Conservation (phyloP, 2,329 filamentous ascomycete genomes). For the Dothideomycetidae sp. region DNA sequence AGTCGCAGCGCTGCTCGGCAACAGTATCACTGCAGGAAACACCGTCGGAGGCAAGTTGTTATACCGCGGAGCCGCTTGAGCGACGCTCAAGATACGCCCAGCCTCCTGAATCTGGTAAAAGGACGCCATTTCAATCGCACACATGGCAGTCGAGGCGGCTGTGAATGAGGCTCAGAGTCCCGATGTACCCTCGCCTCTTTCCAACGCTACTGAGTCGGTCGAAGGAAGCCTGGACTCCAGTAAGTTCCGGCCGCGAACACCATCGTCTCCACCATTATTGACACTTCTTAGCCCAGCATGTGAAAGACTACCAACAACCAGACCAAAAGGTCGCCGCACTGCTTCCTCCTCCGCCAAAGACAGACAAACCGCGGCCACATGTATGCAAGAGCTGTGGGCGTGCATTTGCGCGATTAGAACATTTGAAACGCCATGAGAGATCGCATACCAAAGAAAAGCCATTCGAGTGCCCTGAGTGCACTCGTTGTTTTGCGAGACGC, state of each 20-base stretch:
- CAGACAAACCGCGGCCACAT: conserved; percentile 92
- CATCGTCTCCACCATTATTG: too few relatives aligned
- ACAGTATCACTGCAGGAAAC: too few relatives aligned
- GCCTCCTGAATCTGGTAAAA: too few relatives aligned
- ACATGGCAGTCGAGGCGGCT: conserved; percentile 6
- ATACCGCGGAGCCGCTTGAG: too few relatives aligned
- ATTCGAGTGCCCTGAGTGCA: conserved; percentile 91
- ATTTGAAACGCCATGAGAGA: conserved; percentile 91
- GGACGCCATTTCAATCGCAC: too few relatives aligned
- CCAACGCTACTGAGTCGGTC: conserved; percentile 5
- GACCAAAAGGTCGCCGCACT: conserved; percentile 2
- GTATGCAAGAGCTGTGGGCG: conserved; percentile 82
- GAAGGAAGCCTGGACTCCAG: conserved; percentile 4
- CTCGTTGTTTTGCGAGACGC: conserved; percentile 83
- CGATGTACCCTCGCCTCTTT: conserved; percentile 8
- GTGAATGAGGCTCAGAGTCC: conserved; percentile 8
- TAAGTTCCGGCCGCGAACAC: too few relatives aligned
- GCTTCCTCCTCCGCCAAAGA: conserved; percentile 73
- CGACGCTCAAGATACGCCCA: neutral
- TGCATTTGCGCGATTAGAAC: conserved; percentile 87
- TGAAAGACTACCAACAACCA: conserved; percentile 1
- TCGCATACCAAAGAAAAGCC: conserved; percentile 99
- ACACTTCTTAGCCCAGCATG: conserved; percentile 1
- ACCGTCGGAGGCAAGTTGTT: too few relatives aligned
- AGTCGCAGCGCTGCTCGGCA: too few relatives aligned